Percentiles rank a stretch among this genome's conserved stretches.
Conservation (phyloP, 306 rosid species). For the Pachyrhizus erosus region DNA sequence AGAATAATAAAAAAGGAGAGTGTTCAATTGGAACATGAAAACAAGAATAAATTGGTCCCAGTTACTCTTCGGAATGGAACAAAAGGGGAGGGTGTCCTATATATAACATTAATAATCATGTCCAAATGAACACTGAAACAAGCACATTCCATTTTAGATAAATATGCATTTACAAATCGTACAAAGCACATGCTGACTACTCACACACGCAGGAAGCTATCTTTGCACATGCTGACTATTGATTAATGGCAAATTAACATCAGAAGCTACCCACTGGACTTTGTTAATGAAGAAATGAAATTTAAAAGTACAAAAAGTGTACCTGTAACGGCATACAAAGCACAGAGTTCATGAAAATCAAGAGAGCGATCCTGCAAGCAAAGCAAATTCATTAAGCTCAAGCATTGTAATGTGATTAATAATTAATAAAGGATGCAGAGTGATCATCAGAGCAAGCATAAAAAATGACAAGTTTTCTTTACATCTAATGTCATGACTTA, state of each 20-base stretch:
- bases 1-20: no score
- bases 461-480: background rate
- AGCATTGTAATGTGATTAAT: slow-evolving; percentile 50
- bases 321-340: slow-evolving; percentile 88
- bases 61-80: no score
- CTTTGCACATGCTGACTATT: background rate
- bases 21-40: no score
- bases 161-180: background rate
- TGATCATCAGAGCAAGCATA: slow-evolving; percentile 12
- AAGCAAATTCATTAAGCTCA: slow-evolving; percentile 33
- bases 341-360: slow-evolving; percentile 72
- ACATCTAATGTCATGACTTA: background rate
- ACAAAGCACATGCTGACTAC: background rate
- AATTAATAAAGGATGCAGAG: slow-evolving; percentile 22
- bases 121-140: background rate
- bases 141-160: slow-evolving; percentile 10
- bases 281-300: background rate
- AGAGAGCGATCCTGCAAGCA: slow-evolving; percentile 85
- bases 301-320: slow-evolving; percentile 39
- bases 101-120: background rate
- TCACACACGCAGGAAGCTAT: background rate
- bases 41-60: no score
- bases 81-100: no score
- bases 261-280: slow-evolving; percentile 9
- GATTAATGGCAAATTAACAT: slow-evolving; percentile 17